Conservation (phyloP, 1,284 basidiomycete species). For the Moniliophthora roreri region DNA sequence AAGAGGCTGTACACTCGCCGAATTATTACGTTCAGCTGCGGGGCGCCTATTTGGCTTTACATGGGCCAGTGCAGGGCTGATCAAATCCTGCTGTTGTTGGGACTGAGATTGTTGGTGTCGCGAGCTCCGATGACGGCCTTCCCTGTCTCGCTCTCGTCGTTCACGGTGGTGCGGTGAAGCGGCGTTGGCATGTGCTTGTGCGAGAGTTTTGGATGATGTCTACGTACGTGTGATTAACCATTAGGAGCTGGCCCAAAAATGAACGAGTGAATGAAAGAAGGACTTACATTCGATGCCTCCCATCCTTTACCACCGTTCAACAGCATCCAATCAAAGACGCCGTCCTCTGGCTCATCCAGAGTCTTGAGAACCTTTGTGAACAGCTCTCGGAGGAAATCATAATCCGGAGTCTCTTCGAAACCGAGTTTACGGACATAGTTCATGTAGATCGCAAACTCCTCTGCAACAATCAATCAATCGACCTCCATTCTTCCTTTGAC, state of each 20-base stretch:
- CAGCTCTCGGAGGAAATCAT: constrained; percentile 94
- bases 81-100: constrained; percentile 52
- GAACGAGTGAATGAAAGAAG: not conserved
- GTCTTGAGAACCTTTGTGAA: constrained; percentile 93
- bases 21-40: constrained; percentile 42
- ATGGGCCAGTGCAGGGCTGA: constrained; percentile 62
- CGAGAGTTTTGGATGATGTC: constrained; percentile 42
- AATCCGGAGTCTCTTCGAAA: constrained; percentile 96
- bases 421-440: constrained; percentile 96
- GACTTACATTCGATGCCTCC: constrained; percentile 75
- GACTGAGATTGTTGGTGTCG: constrained; percentile 50
- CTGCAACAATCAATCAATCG: constrained; percentile 39
- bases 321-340: constrained; percentile 96
- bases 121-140: constrained; percentile 52
- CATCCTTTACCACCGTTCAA: constrained; percentile 88
- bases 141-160: constrained; percentile 41
- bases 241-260: constrained; percentile 16
- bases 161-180: constrained; percentile 54
- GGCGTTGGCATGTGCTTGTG: constrained; percentile 52
- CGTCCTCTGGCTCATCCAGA: constrained; percentile 88
- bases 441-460: constrained; percentile 97
- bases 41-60: constrained; percentile 54
- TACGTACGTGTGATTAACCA: no score
- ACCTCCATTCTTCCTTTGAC: not conserved
- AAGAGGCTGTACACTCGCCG: constrained; percentile 59